Evolutionary conservation across 179 eudicot genomes (phyloP).

Genomic region (Vitellaria paradoxa): DNA sequence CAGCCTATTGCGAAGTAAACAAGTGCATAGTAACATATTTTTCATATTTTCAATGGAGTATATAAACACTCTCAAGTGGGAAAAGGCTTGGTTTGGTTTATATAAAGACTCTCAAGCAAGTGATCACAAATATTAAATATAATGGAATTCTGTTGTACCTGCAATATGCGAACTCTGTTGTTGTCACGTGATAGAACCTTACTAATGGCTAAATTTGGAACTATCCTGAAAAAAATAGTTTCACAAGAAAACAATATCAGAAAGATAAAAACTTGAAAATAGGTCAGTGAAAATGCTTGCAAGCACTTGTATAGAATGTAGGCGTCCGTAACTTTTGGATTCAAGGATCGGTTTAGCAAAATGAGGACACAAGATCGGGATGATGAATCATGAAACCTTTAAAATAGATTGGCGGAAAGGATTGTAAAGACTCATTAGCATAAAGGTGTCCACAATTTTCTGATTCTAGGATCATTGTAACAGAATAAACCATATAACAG

Average conservation of each 20-base stretch:
- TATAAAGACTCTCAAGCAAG: background rate
- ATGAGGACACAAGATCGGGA: background rate
- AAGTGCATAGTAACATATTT: background rate
- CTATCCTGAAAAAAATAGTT: constrained; percentile 59
- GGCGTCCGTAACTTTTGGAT: background rate
- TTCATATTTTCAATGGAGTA: background rate
- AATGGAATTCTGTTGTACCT: constrained; percentile 44
- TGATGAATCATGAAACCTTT: too few species aligned
- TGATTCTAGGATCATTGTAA: constrained; percentile 2
- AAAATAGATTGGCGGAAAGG: background rate
- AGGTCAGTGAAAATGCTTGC: background rate
- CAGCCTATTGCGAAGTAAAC: background rate
- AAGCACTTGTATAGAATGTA: background rate
- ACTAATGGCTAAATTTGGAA: constrained; percentile 97
- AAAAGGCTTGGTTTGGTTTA: too few species aligned
- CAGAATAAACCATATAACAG: background rate
- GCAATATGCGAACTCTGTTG: constrained; percentile 91
- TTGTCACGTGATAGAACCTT: constrained; percentile 83
- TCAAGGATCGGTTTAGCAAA: background rate
- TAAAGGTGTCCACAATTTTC: background rate
- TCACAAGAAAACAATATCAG: constrained; percentile 5
- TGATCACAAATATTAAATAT: constrained; percentile 1
- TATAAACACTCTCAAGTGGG: background rate
- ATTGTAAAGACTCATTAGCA: background rate
- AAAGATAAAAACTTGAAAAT: background rate